Evolutionary conservation across 257 asterid genomes (phyloP).

Genomic region (Mitragyna speciosa): DNA sequence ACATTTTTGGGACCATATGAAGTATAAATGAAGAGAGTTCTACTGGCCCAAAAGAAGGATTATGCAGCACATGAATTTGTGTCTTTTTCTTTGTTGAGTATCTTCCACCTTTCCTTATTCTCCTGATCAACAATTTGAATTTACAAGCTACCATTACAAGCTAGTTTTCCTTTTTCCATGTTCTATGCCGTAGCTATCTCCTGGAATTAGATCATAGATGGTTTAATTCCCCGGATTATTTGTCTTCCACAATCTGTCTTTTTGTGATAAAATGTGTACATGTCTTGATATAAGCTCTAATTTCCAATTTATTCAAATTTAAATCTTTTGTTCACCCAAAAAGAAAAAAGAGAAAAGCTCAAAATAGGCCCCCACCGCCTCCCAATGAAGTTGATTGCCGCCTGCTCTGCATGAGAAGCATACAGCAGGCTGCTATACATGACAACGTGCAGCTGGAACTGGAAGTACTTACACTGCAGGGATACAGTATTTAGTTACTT

Average conservation of each 20-base stretch:
- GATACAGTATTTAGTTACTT: no score
- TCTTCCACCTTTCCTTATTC: neutral
- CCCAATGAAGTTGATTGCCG: conserved; percentile 9
- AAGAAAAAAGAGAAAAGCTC: no score
- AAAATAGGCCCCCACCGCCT: neutral
- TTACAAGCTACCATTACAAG: neutral
- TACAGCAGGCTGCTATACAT: neutral
- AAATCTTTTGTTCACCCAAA: no score
- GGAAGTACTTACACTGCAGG: neutral
- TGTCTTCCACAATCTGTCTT: neutral
- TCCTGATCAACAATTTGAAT: neutral
- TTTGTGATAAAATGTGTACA: no score
- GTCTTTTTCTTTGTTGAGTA: neutral
- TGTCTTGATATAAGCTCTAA: no score
- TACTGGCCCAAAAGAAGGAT: neutral
- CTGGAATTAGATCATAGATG: neutral
- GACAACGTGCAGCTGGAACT: neutral
- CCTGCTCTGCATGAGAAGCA: neutral
- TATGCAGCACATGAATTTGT: neutral
- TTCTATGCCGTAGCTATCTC: neutral
- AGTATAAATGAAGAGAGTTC: neutral
- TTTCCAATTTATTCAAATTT: no score
- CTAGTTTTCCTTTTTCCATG: neutral
- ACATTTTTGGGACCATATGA: neutral
- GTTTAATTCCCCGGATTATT: neutral